These are phyloP conservation scores for Papilionanthe hybrid DNA, from an alignment of 116 monocot genomes.

Conservation along the genomic window DNA sequence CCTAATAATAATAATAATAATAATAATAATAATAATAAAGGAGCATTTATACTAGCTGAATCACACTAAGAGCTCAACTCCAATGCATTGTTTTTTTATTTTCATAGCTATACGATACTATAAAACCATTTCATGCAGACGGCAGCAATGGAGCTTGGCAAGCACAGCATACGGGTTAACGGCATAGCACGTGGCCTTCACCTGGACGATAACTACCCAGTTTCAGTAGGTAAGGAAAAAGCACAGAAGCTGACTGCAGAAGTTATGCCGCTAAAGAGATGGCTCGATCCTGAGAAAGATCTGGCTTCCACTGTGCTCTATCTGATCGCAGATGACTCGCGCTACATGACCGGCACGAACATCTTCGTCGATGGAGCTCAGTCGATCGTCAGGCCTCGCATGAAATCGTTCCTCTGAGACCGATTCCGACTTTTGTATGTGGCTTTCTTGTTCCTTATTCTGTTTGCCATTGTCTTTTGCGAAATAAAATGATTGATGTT, in stretches of 20 bases:
- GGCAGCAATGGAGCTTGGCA: conserved; percentile 57
- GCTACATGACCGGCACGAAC: conserved; percentile 89
- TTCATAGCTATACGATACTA: no score
- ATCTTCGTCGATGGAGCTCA: conserved; percentile 94
- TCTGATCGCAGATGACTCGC: conserved; percentile 69
- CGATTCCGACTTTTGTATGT: no score
- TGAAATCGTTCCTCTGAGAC: conserved; percentile 65
- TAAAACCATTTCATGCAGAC: not conserved
- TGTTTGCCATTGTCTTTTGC: no score
- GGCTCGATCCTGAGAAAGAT: conserved; percentile 91
- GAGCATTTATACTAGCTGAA: no score
- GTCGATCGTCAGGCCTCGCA: conserved; percentile 87
- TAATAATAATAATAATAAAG: no score
- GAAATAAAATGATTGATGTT: no score
- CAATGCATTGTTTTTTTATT: no score
- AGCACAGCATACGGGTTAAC: conserved; percentile 52
- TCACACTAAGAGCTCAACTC: no score
- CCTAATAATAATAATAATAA: no score
- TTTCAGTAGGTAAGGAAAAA: conserved; percentile 53
- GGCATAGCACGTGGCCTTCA: conserved; percentile 50
- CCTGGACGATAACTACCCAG: conserved; percentile 62
- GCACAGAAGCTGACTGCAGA: conserved; percentile 46
- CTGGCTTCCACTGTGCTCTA: conserved; percentile 83
- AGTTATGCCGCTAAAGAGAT: conserved; percentile 75
- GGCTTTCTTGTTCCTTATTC: no score